These are phyloP conservation scores for Heliosperma pusillum DNA, from an alignment of 148 eudicot species.

Conservation along the genomic window DNA sequence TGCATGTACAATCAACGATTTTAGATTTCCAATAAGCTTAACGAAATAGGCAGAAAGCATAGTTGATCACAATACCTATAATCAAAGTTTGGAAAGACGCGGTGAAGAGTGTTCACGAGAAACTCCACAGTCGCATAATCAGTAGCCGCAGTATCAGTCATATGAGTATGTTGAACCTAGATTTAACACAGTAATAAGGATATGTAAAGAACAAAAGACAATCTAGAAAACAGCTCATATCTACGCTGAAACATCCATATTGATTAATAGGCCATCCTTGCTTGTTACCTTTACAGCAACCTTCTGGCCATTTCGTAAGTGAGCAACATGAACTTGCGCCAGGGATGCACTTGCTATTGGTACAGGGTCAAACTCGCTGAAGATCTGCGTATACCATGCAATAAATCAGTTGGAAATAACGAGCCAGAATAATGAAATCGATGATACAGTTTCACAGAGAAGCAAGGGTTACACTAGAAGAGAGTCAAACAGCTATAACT, in stretches of 20 bases:
- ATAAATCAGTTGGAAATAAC: slow-evolving; percentile 12
- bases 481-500: background rate
- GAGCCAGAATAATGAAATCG: background rate
- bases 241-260: slow-evolving; percentile 10
- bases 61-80: slow-evolving; percentile 54
- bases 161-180: slow-evolving; percentile 96
- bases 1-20: background rate
- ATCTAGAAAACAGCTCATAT: background rate
- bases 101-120: slow-evolving; percentile 74
- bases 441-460: background rate
- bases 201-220: slow-evolving; percentile 10
- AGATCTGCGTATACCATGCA: slow-evolving; percentile 51
- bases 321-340: slow-evolving; percentile 95
- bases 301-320: slow-evolving; percentile 70
- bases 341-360: slow-evolving; percentile 99
- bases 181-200: slow-evolving; percentile 19
- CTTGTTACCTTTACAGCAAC: slow-evolving; percentile 92
- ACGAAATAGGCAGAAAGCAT: background rate
- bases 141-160: slow-evolving; percentile 99
- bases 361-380: slow-evolving; percentile 79
- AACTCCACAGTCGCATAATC: slow-evolving; percentile 94
- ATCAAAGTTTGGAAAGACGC: slow-evolving; percentile 81
- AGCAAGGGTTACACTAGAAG: background rate
- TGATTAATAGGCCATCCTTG: slow-evolving; percentile 6
- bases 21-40: background rate